Base-by-base conservation (phyloP, 2,329 filamentous ascomycete genomes). In the Aspergillaceae sp. region DNA sequence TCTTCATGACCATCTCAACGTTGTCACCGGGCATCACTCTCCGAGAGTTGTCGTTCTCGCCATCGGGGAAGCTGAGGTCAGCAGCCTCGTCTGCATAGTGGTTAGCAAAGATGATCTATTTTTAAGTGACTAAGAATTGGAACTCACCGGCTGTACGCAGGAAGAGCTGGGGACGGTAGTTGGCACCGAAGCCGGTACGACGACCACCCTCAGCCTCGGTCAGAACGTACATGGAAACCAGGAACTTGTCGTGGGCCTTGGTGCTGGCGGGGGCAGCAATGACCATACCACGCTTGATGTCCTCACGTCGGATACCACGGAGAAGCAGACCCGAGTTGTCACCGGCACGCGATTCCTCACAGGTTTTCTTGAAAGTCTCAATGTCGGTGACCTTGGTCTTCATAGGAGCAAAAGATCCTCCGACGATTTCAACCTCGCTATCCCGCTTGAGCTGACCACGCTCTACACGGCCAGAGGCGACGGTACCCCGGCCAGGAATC, bases 381-480 rank as follows among this genome's bases (percentile, higher is more conserved):
- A 98, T 97, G 66, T 98, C 94, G 64, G 92, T 98, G 56, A 98
- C 91, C 79, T 96, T 97, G 71, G 92, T 97, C 83, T 94, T 96
- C 78, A 97, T 87, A 56, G 87, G 74, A 40, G 82, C 78, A 47
- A 74, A 71, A 57, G 84, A 82, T 77, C 92, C 94, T 67, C 92
- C 92, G 51, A 98, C 80, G 54, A 98, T 80, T 78, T 98, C 92
- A 56, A 98, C 82, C 66, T 98, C 92, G 54, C 83, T 78, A 68
- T 98, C 92, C 73, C 82, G 87, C 86, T 95, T 97, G 64, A 98
- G 75, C 48, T 81, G 71, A 75, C 92, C 92, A 68, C 92, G 91
- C 82, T 97, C 90, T 50, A 98, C 92, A 80, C 92, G 90, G 56
- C 92, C 92, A 48, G 91, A 96, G 55, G 85, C 90, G 58, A 98